These are phyloP conservation scores for Medicago ruthenica DNA, from an alignment of 306 rosid genomes.

Conservation along the genomic window DNA sequence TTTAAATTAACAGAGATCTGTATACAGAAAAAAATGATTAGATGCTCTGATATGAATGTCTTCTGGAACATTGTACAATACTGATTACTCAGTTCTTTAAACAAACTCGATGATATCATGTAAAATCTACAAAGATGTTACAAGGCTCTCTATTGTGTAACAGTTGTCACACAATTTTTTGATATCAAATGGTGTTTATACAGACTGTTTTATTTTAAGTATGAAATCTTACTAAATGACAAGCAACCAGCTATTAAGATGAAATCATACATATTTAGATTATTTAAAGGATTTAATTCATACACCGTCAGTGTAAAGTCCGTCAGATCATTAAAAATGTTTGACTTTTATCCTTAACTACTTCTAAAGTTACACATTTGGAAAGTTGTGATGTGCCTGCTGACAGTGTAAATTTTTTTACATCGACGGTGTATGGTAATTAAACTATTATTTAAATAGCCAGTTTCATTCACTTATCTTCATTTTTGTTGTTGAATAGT, in stretches of 20 bases:
- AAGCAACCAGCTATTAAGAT: background rate
- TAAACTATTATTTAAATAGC: background rate
- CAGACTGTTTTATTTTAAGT: background rate
- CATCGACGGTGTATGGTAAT: too few species aligned
- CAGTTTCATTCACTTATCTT: conserved; percentile 3
- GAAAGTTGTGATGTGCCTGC: too few species aligned
- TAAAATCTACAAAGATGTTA: conserved; percentile 5
- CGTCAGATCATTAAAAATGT: too few species aligned
- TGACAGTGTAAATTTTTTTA: too few species aligned
- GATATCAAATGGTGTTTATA: background rate
- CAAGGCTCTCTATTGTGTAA: conserved; percentile 9
- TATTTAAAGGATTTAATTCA: background rate
- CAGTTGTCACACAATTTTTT: background rate
- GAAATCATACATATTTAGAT: conserved; percentile 8
- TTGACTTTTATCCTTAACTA: too few species aligned
- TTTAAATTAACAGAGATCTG: background rate
- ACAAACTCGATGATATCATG: conserved; percentile 9
- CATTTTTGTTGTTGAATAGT: conserved; percentile 22
- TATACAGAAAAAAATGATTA: background rate
- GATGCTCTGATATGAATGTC: conserved; percentile 27
- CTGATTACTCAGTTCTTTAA: conserved; percentile 2
- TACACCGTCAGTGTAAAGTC: too few species aligned
- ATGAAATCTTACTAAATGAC: conserved; percentile 24
- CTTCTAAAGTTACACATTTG: too few species aligned
- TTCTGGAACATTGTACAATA: conserved; percentile 16